Evolutionary conservation across 1,284 basidiomycete genomes (phyloP).

Genomic region (Boletus sp.): DNA sequence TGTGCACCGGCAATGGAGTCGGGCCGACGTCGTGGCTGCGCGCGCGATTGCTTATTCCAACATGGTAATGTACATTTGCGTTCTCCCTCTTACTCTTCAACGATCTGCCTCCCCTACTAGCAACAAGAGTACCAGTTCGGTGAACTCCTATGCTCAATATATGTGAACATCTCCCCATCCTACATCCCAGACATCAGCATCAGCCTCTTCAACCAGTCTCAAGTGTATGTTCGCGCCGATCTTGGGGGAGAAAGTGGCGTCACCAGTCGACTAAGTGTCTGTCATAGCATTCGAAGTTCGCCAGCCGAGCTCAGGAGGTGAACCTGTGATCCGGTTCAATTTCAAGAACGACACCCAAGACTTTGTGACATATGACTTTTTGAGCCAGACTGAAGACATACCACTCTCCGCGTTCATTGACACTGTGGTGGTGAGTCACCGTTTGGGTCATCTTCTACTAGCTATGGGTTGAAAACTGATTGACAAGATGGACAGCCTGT

Average conservation of each 20-base stretch:
- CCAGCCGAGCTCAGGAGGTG: constrained; percentile 45
- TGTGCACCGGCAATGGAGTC: no score
- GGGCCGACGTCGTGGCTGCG: no score
- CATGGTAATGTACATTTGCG: constrained; percentile 58
- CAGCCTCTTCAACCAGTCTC: constrained; percentile 46
- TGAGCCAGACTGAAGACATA: constrained; percentile 61
- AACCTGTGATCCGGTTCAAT: constrained; percentile 67
- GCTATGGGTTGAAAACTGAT: constrained; percentile 12
- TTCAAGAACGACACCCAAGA: constrained; percentile 78
- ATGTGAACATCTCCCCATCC: constrained; percentile 58
- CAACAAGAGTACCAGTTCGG: constrained; percentile 73
- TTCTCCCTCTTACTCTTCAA: constrained; percentile 1
- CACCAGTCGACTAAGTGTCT: constrained; percentile 71
- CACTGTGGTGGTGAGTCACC: constrained; percentile 48
- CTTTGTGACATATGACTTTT: constrained; percentile 63
- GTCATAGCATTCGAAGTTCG: constrained; percentile 73
- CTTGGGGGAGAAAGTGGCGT: constrained; percentile 77
- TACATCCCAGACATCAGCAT: constrained; percentile 62
- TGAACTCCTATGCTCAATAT: constrained; percentile 58
- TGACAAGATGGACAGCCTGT: constrained; percentile 41
- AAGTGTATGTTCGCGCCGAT: constrained; percentile 65
- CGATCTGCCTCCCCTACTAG: constrained; percentile 8
- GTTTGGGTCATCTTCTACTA: not conserved
- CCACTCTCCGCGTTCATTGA: constrained; percentile 59
- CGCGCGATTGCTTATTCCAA: no score